phyloP scores from a whole-genome alignment of 495 filamentous ascomycete genomes.

The Pyronema domesticum region DNA sequence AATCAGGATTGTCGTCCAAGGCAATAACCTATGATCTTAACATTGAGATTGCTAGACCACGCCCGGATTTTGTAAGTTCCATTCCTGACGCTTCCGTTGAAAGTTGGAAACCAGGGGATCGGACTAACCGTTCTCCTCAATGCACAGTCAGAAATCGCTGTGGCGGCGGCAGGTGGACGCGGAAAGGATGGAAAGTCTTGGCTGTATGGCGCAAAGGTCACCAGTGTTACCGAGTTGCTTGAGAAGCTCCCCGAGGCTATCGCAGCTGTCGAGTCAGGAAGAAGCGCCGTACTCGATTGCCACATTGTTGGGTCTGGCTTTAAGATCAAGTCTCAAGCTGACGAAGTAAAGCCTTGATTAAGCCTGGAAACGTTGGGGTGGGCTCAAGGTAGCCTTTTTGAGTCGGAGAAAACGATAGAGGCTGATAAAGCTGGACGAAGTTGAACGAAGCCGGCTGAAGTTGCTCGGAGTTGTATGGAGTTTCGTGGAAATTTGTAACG shows the following conservation, averaged over 20 bases:
- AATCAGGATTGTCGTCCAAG: constrained; percentile 57
- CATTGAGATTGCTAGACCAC: constrained; percentile 60
- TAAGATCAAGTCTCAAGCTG: too few relatives aligned
- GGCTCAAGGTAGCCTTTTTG: too few relatives aligned
- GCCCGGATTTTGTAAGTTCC: constrained; percentile 50
- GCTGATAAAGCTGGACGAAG: too few relatives aligned
- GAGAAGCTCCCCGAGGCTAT: constrained; percentile 47
- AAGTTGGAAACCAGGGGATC: background rate
- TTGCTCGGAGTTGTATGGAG: too few relatives aligned
- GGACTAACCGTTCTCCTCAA: constrained; percentile 3
- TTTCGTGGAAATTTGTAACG: too few relatives aligned
- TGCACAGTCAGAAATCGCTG: constrained; percentile 69
- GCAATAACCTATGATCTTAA: constrained; percentile 75
- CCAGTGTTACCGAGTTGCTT: constrained; percentile 43
- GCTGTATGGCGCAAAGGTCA: constrained; percentile 22
- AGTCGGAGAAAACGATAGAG: too few relatives aligned
- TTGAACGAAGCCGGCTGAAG: too few relatives aligned
- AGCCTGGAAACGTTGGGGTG: too few relatives aligned
- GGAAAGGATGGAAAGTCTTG: constrained; percentile 37
- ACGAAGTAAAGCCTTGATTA: too few relatives aligned
- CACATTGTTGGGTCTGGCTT: constrained; percentile 9
- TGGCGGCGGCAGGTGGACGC: constrained; percentile 67
- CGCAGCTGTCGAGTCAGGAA: constrained; percentile 46
- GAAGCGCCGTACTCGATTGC: constrained; percentile 47
- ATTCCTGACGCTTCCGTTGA: background rate